Conservation (phyloP, 2,329 filamentous ascomycete species). For the Pseudogymnoascus sp. region DNA sequence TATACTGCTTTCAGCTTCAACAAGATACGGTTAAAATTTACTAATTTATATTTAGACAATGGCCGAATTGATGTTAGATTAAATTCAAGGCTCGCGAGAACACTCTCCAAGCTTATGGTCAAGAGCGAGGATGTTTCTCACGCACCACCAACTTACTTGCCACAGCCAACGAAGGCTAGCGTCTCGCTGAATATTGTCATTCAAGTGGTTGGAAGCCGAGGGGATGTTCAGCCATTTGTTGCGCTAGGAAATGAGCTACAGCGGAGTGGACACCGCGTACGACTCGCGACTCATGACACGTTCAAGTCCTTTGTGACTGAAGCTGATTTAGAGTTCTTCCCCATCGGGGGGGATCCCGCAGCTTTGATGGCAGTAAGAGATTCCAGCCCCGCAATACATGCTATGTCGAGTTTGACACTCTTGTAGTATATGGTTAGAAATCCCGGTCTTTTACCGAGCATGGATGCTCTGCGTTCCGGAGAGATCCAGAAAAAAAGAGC, state of each 20-base stretch:
- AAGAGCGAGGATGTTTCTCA: conserved; percentile 27
- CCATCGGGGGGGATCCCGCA: conserved; percentile 47
- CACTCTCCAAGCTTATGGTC: conserved; percentile 50
- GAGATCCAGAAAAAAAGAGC: conserved; percentile 63
- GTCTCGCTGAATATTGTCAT: conserved; percentile 46
- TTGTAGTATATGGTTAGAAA: conserved; percentile 77
- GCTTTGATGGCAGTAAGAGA: conserved; percentile 34
- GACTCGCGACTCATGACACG: conserved; percentile 44
- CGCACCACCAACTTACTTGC: neutral
- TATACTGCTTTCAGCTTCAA: neutral
- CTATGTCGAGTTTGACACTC: neutral
- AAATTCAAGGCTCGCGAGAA: conserved; percentile 30
- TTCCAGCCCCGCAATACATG: neutral
- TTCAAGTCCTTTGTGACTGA: conserved; percentile 45
- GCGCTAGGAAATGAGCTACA: conserved; percentile 44
- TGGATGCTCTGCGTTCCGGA: conserved; percentile 56
- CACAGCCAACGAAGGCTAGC: neutral
- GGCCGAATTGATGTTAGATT: conserved; percentile 47
- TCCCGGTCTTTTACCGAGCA: conserved; percentile 70
- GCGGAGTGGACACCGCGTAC: conserved; percentile 42
- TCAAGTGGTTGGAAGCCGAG: conserved; percentile 43
- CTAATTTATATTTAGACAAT: conserved; percentile 31
- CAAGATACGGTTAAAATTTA: neutral
- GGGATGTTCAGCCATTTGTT: conserved; percentile 52
- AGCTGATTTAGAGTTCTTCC: conserved; percentile 47